Conservation (phyloP, 2,329 filamentous ascomycete genomes). For the Thielaviopsis populi region DNA sequence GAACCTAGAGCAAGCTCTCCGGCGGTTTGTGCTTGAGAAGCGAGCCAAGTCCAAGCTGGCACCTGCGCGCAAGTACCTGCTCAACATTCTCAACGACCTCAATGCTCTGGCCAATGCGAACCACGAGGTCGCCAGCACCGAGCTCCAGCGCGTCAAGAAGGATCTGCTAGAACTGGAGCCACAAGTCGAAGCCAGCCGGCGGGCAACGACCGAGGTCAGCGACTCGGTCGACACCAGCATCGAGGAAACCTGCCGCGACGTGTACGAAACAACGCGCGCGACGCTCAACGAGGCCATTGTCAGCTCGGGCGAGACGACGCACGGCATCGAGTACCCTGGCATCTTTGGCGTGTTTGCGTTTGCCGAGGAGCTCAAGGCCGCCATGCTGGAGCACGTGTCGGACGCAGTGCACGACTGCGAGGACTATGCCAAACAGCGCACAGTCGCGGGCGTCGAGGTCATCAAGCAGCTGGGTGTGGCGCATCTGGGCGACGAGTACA, state of each 20-base stretch:
- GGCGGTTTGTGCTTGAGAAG: constrained; percentile 91
- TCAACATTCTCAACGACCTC: constrained; percentile 84
- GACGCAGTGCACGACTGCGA: constrained; percentile 67
- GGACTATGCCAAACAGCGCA: constrained; percentile 64
- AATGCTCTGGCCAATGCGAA: constrained; percentile 74
- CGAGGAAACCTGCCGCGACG: constrained; percentile 68
- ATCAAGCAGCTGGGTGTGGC: constrained; percentile 81
- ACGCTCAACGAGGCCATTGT: constrained; percentile 62
- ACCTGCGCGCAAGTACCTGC: constrained; percentile 84
- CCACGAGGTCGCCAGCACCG: constrained; percentile 67
- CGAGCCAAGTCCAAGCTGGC: constrained; percentile 88
- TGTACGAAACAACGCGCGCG: constrained; percentile 70
- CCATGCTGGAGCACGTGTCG: constrained; percentile 80
- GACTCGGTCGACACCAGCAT: constrained; percentile 70
- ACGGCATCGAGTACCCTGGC: constrained; percentile 76
- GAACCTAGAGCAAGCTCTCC: constrained; percentile 70
- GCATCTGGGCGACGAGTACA: constrained; percentile 77
- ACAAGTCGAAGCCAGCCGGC: constrained; percentile 67
- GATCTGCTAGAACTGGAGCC: constrained; percentile 77
- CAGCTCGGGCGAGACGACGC: constrained; percentile 58
- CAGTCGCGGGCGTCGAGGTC: constrained; percentile 64
- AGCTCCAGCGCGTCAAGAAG: constrained; percentile 66
- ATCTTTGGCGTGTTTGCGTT: constrained; percentile 76
- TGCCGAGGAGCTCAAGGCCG: constrained; percentile 80
- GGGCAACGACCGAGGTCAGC: constrained; percentile 62